phyloP scores from a whole-genome alignment of 192 early-diverging fungal genomes.

The Allomyces macrogynus region DNA sequence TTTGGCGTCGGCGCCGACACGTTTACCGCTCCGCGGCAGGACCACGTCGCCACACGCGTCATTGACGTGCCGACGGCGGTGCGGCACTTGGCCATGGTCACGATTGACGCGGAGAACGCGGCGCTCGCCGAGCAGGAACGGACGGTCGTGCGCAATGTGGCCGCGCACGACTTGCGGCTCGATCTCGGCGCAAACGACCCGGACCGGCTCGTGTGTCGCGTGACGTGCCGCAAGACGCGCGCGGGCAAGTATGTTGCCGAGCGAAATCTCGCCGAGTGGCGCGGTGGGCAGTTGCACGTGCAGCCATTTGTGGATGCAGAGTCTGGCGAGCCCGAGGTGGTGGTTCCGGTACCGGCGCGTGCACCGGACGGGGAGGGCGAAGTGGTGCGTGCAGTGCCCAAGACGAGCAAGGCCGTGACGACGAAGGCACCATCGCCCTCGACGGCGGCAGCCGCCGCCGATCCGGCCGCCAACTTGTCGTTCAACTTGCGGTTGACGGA shows the following conservation, averaged over 20 bases:
- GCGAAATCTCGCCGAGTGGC: not conserved
- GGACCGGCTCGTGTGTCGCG: not conserved
- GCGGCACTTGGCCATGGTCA: not conserved
- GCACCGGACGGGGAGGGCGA: not conserved
- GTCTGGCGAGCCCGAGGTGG: not conserved
- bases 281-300: not conserved
- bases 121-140: not conserved
- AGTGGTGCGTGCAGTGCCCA: not conserved
- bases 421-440: not conserved
- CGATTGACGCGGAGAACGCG: not conserved
- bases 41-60: too few species aligned
- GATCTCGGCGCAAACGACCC: not conserved
- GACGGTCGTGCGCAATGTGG: not conserved
- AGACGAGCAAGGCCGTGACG: not conserved
- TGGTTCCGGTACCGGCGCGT: not conserved
- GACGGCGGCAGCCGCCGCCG: slow-evolving; percentile 2
- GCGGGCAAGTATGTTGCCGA: not conserved
- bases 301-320: not conserved
- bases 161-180: not conserved
- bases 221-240: not conserved
- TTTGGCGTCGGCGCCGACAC: too few species aligned
- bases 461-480: slow-evolving; percentile 18
- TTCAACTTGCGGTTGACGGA: slow-evolving; percentile 24
- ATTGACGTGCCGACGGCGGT: not conserved
- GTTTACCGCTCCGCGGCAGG: too few species aligned